Conservation (phyloP, 139 green algal genomes). For the Chlamydomonas sp. region DNA sequence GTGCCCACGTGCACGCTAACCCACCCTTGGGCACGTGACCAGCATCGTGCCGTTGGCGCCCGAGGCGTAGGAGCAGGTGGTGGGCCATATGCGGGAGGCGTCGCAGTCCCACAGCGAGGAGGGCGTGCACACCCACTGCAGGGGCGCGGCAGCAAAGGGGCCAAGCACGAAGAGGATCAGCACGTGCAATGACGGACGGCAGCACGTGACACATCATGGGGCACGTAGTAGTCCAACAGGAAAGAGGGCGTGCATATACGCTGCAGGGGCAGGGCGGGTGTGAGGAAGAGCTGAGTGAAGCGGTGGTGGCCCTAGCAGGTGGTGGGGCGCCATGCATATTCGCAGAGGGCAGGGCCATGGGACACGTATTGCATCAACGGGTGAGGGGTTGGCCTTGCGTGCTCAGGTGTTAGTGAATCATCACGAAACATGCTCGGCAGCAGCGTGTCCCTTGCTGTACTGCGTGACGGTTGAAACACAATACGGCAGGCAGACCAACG, state of each 20-base stretch:
- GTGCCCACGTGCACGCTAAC: too few relatives aligned
- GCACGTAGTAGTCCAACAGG: slow-evolving; percentile 40
- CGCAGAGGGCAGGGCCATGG: not conserved
- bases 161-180: not conserved
- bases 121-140: slow-evolving; percentile 44
- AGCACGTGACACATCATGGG: not conserved
- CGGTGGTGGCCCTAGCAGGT: too few relatives aligned
- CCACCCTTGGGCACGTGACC: slow-evolving; percentile 20
- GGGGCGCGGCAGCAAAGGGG: not conserved
- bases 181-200: too few relatives aligned
- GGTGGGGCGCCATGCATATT: too few relatives aligned
- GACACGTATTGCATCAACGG: slow-evolving; percentile 37
- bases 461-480: too few relatives aligned
- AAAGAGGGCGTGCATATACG: slow-evolving; percentile 30
- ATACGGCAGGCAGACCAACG: too few relatives aligned
- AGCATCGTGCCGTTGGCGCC: not conserved
- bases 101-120: slow-evolving; percentile 38
- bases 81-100: slow-evolving; percentile 20
- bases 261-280: not conserved
- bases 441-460: too few relatives aligned
- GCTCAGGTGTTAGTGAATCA: too few relatives aligned
- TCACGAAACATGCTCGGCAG: too few relatives aligned
- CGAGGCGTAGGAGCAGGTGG: slow-evolving; percentile 5
- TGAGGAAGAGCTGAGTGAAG: not conserved
- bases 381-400: not conserved